Conservation (phyloP, 495 filamentous ascomycete species). For the Neurospora tetrasperma region DNA sequence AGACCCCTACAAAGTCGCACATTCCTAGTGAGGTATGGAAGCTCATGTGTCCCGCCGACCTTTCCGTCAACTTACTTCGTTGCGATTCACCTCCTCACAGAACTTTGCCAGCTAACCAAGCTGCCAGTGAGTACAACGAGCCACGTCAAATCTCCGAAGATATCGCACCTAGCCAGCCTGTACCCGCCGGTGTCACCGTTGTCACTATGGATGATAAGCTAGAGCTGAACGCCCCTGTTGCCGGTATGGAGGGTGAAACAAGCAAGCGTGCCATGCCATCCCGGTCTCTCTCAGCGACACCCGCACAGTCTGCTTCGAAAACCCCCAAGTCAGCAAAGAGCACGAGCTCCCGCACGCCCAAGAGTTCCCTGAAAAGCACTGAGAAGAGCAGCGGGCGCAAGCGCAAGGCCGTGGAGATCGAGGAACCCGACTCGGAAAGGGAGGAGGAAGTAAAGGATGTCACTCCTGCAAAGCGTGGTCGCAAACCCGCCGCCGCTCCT, state of each 20-base stretch:
- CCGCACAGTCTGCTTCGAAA: constrained; percentile 9
- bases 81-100: background rate
- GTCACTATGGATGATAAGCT: constrained; percentile 8
- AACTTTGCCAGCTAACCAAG: background rate
- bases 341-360: background rate
- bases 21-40: background rate
- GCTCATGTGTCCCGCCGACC: background rate
- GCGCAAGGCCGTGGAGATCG: constrained; percentile 14
- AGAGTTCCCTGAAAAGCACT: background rate
- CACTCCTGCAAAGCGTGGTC: constrained; percentile 12
- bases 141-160: background rate
- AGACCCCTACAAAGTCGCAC: background rate
- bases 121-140: background rate
- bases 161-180: background rate
- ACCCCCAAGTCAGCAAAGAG: constrained; percentile 15
- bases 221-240: constrained; percentile 3
- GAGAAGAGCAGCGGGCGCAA: constrained; percentile 16
- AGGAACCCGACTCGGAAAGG: constrained; percentile 2
- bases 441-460: background rate
- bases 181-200: constrained; percentile 11
- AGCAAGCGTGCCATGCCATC: constrained; percentile 17
- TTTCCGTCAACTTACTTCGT: background rate
- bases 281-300: constrained; percentile 3
- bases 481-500: constrained; percentile 9
- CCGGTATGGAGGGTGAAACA: constrained; percentile 1